Base-by-base conservation (phyloP, 352 stramenopile genomes). In the Pythium phragmitis region DNA sequence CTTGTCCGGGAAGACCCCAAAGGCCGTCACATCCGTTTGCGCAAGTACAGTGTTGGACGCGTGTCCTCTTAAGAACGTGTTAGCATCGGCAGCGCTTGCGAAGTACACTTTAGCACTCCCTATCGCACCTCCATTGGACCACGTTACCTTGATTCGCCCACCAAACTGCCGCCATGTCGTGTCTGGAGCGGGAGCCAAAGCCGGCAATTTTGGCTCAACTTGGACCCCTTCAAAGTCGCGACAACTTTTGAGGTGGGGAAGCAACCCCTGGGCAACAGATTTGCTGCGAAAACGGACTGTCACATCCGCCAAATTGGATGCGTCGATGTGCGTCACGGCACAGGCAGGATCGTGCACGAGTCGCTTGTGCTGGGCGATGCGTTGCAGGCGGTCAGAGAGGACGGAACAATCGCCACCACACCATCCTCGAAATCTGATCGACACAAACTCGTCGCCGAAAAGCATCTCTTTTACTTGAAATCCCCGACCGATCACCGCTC, bases 61-160 rank as follows among this genome's bases (percentile, higher is more conserved):
- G 13, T 61, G 42, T 23, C 42, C 34, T 17, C 14, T 39, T 8
- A 61, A n/a, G 9, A 61, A 61, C 2, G 13, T 30, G 39, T 69
- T 69, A 0, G 62, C 62, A 9, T 67, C 52, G 2, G 1, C 6
- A 1, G 41, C 65, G 17, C 55, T 43, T 1, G 23, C 30, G 16
- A 71, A 71, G 7, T 50, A 67, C 7, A 71, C 13, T 37, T 63
- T 56, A 0, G 30, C 65, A 37, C 50, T 57, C 23, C 58, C 52
- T 30, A 43, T 71, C 5, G 65, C 47, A 3, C 43, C 12, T 7
- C 50, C 58, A n/a, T 66, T 48, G 1, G 65, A 57, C 65, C 65
- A 71, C 36, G 65, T 67, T 1, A 71, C 46, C 36, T 55, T 67
- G n/a, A 71, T 61, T 3, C 58, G 51, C 17, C 53, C 17, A 11